Evolutionary conservation across 2,329 filamentous ascomycete species (phyloP), one percentile per base, ranked within the genome.

Genomic region (Neonectria sp.): DNA sequence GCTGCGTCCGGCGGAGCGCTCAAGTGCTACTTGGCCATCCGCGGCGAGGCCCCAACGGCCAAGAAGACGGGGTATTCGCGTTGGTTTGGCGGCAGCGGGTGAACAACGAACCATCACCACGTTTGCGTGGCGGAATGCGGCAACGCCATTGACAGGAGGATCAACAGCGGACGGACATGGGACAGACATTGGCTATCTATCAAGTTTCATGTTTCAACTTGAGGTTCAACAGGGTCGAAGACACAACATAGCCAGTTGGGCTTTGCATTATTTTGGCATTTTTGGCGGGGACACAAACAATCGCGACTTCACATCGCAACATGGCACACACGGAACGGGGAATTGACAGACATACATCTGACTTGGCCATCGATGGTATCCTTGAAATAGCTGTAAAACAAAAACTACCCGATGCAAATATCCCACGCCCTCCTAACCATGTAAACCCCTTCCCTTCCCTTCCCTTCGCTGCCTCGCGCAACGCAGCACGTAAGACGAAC

Each of bases 21-120:
- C 62, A 76, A 73, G 59, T 76, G 72, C 35, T 77, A 71, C 53
- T 53, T 77, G 21, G 69, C 68, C n/a, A 74, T 77, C 27, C 68
- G 69, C 11, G 70, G 74, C 3, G 72, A 76, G 40, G 35, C 33
- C 6, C 35, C 56, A 5, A 31, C 51, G 4, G 29, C 29, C 15
- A 71, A 65, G 48, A 73, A 67, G 52, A 43, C 35, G 7, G 60
- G 63, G 1, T 49, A 40, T 40, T 68, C 65, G 11, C 70, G 73
- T 58, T 72, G 71, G 72, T 75, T 76, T 25, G 63, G 71, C 5
- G 59, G 45, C 33, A 67, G 57, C 33, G 45, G 51, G 6, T 73
- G n/a, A 68, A 45, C 45, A 46, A 6, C 17, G 33, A 8, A 52
- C 48, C 48, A 31, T 12, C 27, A 31, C 11, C 2, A 33, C n/a